Evolutionary conservation across 257 asterid genomes (phyloP).

Genomic region (Ocimum tenuiflorum): DNA sequence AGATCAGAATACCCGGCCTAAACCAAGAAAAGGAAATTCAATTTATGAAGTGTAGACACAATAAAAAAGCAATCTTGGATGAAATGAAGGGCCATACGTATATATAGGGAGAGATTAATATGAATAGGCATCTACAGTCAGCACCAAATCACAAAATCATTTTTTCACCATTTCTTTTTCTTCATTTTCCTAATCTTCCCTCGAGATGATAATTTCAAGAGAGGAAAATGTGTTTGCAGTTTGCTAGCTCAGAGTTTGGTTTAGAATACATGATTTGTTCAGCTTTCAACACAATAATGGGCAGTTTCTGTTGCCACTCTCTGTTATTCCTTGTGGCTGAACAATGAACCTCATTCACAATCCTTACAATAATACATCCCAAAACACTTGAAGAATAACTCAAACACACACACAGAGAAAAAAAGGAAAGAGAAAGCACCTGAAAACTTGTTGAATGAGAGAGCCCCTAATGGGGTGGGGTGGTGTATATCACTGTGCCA

Average conservation of each 20-base stretch:
- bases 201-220: no score
- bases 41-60: background rate
- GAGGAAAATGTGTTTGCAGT: no score
- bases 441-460: conserved; percentile 85
- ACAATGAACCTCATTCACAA: conserved; percentile 70
- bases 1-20: conserved; percentile 88
- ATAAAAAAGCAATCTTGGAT: conserved; percentile 18
- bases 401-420: background rate
- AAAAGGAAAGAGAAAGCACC: conserved; percentile 31
- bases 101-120: no score
- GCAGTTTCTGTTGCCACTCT: conserved; percentile 93
- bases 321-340: conserved; percentile 68
- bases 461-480: conserved; percentile 88
- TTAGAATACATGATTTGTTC: conserved; percentile 92
- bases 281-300: conserved; percentile 80
- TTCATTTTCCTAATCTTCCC: no score
- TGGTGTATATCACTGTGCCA: conserved; percentile 94
- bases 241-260: conserved; percentile 77
- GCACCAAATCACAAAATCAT: no score
- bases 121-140: no score
- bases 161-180: no score
- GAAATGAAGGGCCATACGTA: background rate
- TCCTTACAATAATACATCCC: conserved; percentile 32
- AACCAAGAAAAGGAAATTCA: conserved; percentile 10
- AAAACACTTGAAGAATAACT: background rate